Conservation (phyloP, 2,329 filamentous ascomycete species). For the Exserohilum turcica region DNA sequence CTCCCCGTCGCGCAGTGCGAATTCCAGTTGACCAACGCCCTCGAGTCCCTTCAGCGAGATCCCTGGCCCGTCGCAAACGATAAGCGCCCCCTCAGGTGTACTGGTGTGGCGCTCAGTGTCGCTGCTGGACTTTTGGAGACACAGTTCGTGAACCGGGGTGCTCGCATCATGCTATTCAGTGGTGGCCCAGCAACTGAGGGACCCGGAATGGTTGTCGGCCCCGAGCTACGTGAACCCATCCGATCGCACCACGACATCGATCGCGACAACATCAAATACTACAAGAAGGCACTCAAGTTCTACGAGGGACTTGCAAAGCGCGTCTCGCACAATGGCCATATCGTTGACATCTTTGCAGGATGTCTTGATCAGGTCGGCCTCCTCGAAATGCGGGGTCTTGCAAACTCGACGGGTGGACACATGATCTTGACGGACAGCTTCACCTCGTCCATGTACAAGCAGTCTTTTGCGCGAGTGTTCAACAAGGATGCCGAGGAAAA, state of each 20-base stretch:
- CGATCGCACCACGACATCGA: slow-evolving; percentile 99
- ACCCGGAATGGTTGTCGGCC: slow-evolving; percentile 93
- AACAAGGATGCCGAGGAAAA: slow-evolving; percentile 96
- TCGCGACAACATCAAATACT: slow-evolving; percentile 98
- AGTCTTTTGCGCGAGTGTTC: slow-evolving; percentile 95
- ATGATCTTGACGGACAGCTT: slow-evolving; percentile 99
- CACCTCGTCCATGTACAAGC: slow-evolving; percentile 98
- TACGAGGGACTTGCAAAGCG: slow-evolving; percentile 94
- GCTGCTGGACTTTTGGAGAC: slow-evolving; percentile 91
- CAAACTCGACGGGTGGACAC: slow-evolving; percentile 94
- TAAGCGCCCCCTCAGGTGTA: slow-evolving; percentile 86
- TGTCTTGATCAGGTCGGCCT: slow-evolving; percentile 97
- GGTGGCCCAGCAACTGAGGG: slow-evolving; percentile 95
- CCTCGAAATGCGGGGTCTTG: slow-evolving; percentile 95
- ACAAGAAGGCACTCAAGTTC: slow-evolving; percentile 99
- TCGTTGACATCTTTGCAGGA: slow-evolving; percentile 96
- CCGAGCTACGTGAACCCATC: slow-evolving; percentile 93
- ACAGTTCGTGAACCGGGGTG: slow-evolving; percentile 93
- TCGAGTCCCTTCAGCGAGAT: slow-evolving; percentile 94
- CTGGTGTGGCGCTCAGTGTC: slow-evolving; percentile 94
- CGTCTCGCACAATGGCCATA: slow-evolving; percentile 93
- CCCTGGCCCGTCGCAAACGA: slow-evolving; percentile 97
- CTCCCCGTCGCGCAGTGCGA: slow-evolving; percentile 94
- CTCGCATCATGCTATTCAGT: slow-evolving; percentile 95
- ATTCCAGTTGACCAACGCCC: slow-evolving; percentile 93